phyloP scores from a whole-genome alignment of 2,329 filamentous ascomycete genomes.

The Cyphellophora attinorum region DNA sequence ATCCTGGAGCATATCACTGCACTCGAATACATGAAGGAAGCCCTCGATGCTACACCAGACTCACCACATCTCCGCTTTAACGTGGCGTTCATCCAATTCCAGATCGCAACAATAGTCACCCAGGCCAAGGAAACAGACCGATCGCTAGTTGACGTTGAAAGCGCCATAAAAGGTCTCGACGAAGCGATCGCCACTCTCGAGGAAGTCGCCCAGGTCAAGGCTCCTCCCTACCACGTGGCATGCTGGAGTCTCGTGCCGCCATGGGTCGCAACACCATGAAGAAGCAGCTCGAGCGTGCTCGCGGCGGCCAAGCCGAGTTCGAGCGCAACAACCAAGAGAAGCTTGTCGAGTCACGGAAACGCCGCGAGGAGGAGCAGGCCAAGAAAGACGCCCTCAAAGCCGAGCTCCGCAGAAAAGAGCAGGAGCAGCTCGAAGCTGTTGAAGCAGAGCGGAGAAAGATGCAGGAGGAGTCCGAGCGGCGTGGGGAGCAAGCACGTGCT shows the following conservation, averaged over 20 bases:
- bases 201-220: conserved; percentile 50
- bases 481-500: conserved; percentile 61
- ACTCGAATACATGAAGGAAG: conserved; percentile 54
- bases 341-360: conserved; percentile 67
- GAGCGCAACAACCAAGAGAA: conserved; percentile 89
- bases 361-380: conserved; percentile 69
- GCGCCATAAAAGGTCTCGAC: conserved; percentile 70
- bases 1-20: conserved; percentile 54
- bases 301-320: conserved; percentile 78
- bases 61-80: conserved; percentile 95
- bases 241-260: conserved; percentile 91
- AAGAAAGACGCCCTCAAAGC: conserved; percentile 68
- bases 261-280: conserved; percentile 95
- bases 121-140: conserved; percentile 65
- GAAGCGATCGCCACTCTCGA: conserved; percentile 66
- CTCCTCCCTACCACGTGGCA: conserved; percentile 76
- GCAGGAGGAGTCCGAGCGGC: conserved; percentile 61
- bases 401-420: conserved; percentile 57
- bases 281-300: conserved; percentile 77
- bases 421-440: conserved; percentile 69
- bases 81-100: conserved; percentile 92
- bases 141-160: conserved; percentile 69
- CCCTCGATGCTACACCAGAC: conserved; percentile 67
- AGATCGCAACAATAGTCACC: conserved; percentile 75
- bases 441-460: conserved; percentile 79